phyloP scores from a whole-genome alignment of 768 basidiomycete genomes.

The Trametes meyenii region DNA sequence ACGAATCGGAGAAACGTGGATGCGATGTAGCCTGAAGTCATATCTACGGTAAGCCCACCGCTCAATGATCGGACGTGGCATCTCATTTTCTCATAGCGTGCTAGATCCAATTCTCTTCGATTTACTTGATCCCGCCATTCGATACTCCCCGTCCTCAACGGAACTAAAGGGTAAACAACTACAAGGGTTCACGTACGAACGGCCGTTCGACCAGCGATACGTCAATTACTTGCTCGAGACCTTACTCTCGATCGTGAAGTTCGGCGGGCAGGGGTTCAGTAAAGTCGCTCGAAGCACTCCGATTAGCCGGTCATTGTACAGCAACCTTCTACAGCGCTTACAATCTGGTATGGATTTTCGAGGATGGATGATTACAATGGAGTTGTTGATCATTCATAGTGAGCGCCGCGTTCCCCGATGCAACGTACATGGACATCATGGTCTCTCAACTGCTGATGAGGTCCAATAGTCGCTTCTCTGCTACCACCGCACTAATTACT shows the following conservation, averaged over 20 bases:
- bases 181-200: slow-evolving; percentile 67
- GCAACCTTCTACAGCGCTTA: slow-evolving; percentile 62
- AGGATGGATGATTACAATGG: background rate
- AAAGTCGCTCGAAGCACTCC: slow-evolving; percentile 68
- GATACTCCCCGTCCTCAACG: slow-evolving; percentile 48
- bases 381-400: slow-evolving; percentile 9
- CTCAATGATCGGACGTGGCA: background rate
- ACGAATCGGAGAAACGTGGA: slow-evolving; percentile 93
- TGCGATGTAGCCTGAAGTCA: slow-evolving; percentile 90
- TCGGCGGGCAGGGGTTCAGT: slow-evolving; percentile 88
- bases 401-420: slow-evolving; percentile 38
- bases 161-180: slow-evolving; percentile 69
- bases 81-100: slow-evolving; percentile 50
- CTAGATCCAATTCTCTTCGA: slow-evolving; percentile 86
- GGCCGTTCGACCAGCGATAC: slow-evolving; percentile 76
- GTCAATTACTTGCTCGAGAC: slow-evolving; percentile 76
- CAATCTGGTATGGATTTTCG: slow-evolving; percentile 50
- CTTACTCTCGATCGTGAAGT: slow-evolving; percentile 74
- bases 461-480: slow-evolving; percentile 43
- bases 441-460: slow-evolving; percentile 66
- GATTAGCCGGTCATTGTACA: slow-evolving; percentile 66
- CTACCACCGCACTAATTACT: background rate
- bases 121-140: slow-evolving; percentile 70
- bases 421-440: slow-evolving; percentile 77
- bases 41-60: slow-evolving; percentile 70